Conservation (phyloP, 345 rosid species). For the Eucalyptus tenuipes region DNA sequence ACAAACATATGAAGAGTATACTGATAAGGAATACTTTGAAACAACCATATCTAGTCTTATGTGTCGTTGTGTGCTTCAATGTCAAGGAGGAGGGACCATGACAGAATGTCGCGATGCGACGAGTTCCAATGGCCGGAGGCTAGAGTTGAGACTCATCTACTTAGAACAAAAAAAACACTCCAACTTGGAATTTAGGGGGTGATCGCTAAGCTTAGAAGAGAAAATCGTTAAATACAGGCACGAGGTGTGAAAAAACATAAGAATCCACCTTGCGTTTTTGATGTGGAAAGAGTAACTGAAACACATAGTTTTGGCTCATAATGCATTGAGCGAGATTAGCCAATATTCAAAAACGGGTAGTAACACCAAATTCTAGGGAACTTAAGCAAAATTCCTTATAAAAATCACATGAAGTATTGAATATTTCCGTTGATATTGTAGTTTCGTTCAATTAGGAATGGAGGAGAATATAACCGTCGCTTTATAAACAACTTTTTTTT, state of each 20-base stretch:
- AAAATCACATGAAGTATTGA: not conserved
- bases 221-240: not conserved
- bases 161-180: not conserved
- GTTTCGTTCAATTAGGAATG: not conserved
- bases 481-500: not conserved
- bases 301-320: no score
- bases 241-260: not conserved
- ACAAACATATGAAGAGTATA: not conserved
- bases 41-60: accelerated
- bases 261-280: not conserved
- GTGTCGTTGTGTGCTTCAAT: not conserved
- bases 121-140: not conserved
- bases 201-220: not conserved
- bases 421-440: no score
- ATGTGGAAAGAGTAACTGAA: not conserved
- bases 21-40: not conserved
- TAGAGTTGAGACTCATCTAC: not conserved
- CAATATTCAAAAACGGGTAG: no score
- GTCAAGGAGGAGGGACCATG: not conserved
- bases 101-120: accelerated
- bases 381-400: not conserved
- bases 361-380: not conserved
- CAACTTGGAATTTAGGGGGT: not conserved
- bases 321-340: no score
- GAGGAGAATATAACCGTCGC: not conserved